Base-by-base conservation (phyloP, 805 yeast genomes). In the Saturnispora kantuleensis region DNA sequence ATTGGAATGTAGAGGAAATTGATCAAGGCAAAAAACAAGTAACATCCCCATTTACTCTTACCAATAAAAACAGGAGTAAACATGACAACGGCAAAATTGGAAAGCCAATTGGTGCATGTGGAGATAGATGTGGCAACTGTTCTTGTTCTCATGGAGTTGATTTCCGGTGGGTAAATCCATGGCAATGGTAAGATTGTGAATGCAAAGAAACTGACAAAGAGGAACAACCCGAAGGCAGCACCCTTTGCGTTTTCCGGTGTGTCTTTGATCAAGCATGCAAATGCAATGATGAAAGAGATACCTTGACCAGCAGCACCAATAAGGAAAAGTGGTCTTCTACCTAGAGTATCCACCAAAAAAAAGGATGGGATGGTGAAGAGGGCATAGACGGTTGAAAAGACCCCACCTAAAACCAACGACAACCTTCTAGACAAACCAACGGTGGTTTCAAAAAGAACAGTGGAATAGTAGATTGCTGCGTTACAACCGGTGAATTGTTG, bases 401-500 rank as follows among this genome's bases (percentile, higher is more conserved):
- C 77, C 66, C 84, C 84, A 57, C 84, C 84, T 54, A 80, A 66
- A 52, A 79, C 66, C 59, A 77, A 68, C 26, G 84, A 65, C 54
- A 76, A 63, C 58, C 75, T 69, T 60, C 76, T 67, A 28, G 63
- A 64, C 49, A 71, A 62, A 47, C 71, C 71, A 54, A 79, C 71
- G 32, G 75, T 69, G 37, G 67, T 62, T 58, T 74, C 70, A 52
- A 76, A 75, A 51, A 76, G 60, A 40, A 75, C 76, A 26, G 81
- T 71, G 30, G 81, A 71, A 53, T 80, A 80, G 65, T 79, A 80
- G 51, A 79, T 77, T 51, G 80, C 79, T 40, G 83, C 82, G 53
- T 80, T 80, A 64, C 83, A 76, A 54, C 86, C 86, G 42, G 82
- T 74, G 54, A 79, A 73, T 61, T 80, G 85, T 64, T 77, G 83